Percentiles rank a stretch among this genome's conserved stretches.
Conservation (phyloP, 2,329 filamentous ascomycete species). For the Penicillium sp. region DNA sequence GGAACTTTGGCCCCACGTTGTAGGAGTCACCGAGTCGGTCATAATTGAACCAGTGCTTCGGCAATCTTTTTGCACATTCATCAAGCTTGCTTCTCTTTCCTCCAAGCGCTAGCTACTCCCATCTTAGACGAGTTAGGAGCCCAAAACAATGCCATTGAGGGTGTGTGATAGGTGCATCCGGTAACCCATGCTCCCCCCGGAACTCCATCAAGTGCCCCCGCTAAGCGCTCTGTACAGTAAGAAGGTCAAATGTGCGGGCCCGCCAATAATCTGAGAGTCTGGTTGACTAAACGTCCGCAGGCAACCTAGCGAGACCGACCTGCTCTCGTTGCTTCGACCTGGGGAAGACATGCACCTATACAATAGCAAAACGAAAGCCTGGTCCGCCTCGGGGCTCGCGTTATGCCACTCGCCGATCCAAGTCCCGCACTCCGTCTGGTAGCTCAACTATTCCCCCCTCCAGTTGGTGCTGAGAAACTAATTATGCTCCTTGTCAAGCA, state of each 20-base stretch:
- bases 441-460: too few relatives aligned
- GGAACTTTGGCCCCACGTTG: background rate
- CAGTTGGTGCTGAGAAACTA: too few relatives aligned
- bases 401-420: slow-evolving; percentile 9
- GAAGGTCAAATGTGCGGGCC: background rate
- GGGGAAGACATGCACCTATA: slow-evolving; percentile 38
- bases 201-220: background rate
- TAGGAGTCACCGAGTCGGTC: too few relatives aligned
- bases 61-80: too few relatives aligned
- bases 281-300: slow-evolving; percentile 21
- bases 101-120: too few relatives aligned
- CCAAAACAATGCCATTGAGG: slow-evolving; percentile 3
- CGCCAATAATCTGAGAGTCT: too few relatives aligned
- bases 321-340: slow-evolving; percentile 45
- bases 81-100: too few relatives aligned
- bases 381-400: slow-evolving; percentile 40
- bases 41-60: too few relatives aligned
- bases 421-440: background rate
- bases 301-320: slow-evolving; percentile 38
- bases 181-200: slow-evolving; percentile 8
- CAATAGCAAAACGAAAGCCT: slow-evolving; percentile 38
- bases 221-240: background rate
- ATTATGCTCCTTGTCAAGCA: too few relatives aligned
- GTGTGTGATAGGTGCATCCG: slow-evolving; percentile 27
- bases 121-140: too few relatives aligned